Conservation (phyloP, 1,139 yeast species). For the Yamadazyma sp. region DNA sequence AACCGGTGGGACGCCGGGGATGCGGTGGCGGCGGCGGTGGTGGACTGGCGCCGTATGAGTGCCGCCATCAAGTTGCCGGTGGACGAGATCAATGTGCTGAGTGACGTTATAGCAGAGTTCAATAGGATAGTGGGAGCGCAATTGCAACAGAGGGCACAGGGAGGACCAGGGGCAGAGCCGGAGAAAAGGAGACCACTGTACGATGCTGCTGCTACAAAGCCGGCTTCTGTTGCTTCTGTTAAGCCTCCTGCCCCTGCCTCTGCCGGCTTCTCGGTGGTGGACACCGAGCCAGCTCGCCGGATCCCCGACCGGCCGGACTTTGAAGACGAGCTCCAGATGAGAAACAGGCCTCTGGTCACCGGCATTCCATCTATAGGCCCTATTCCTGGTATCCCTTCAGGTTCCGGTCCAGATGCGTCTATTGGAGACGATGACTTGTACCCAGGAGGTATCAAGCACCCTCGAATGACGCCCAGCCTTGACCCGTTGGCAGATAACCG, state of each 20-base stretch:
- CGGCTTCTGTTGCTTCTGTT: conserved; percentile 9
- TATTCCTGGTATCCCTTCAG: conserved; percentile 16
- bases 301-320: conserved; percentile 50
- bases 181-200: too few species aligned
- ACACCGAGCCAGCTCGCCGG: conserved; percentile 4
- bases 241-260: not conserved
- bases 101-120: conserved; percentile 24
- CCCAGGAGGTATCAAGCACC: conserved; percentile 46
- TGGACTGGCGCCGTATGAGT: conserved; percentile 16
- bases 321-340: conserved; percentile 56
- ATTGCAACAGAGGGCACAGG: not conserved
- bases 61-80: conserved; percentile 24
- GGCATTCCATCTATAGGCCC: too few species aligned
- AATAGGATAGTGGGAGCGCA: conserved; percentile 16
- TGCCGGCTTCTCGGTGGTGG: too few species aligned
- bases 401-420: conserved; percentile 3
- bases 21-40: conserved; percentile 10
- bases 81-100: conserved; percentile 23
- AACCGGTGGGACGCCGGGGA: conserved; percentile 17
- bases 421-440: conserved; percentile 53
- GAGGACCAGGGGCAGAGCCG: not conserved
- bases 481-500: conserved; percentile 14
- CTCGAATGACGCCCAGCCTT: conserved; percentile 23
- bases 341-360: conserved; percentile 7
- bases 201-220: conserved; percentile 1